Base-by-base conservation (phyloP, 495 filamentous ascomycete species). In the Astrocystis sublimbata region DNA sequence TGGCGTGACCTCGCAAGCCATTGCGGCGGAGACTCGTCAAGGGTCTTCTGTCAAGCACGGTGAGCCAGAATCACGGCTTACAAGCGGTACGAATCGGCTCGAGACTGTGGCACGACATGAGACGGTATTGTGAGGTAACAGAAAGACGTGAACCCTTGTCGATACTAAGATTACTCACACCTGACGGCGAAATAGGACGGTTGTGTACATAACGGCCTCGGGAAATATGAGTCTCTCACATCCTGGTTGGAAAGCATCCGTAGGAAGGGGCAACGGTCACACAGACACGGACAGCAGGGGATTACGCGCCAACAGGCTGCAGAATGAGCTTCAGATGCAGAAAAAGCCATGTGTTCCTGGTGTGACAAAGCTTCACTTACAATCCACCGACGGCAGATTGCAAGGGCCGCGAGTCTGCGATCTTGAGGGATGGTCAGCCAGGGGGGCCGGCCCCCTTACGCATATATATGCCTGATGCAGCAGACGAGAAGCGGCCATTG, bases 131-230 rank as follows among this genome's bases (percentile, higher is more conserved):
- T 43, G 62, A 57, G 43, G 50, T 33, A 51, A 31, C 17, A 36
- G 10, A 36, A 40, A 43, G 47, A n/a, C n/a, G n/a, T n/a, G n/a
- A 26, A 45, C 17, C 43, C 45, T 40, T 65, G 59, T 56, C 9
- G 50, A 64, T 60, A 51, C 13, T 36, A 12, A 15, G 17, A 45
- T 61, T 53, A 54, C 58, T 51, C 70, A 50, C 42, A 45, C n/a
- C n/a, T n/a, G n/a, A 71, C 71, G 63, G 49, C 59, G 62, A 61
- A 63, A 47, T 58, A 68, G 52, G 60, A 58, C 64, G 69, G 69
- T 68, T 71, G 61, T 62, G 46, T 69, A 67, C 64, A 69, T 65
- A 61, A 71, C 60, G 69, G 68, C 67, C 63, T 65, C 75, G 73
- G 75, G 72, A 71, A 71, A 73, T 73, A 72, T 65, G 45, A 62